Base-by-base conservation (phyloP, 352 stramenopile species). In the Globisporangium nagaii region DNA sequence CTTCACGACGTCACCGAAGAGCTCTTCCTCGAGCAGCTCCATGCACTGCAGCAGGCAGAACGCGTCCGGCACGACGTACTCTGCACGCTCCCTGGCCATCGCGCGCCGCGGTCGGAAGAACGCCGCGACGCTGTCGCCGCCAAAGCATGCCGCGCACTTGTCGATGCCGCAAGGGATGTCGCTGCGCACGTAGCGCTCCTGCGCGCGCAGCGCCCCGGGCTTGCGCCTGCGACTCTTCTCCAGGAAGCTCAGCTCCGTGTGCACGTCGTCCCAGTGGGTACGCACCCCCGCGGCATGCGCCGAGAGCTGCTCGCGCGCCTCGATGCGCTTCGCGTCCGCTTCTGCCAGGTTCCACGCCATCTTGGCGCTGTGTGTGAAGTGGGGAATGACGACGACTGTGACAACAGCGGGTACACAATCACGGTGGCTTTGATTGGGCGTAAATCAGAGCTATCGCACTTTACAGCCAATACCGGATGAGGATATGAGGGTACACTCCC, bases 221-320 rank as follows among this genome's bases (percentile, higher is more conserved):
- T 88, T 88, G 67, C 80, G 79, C 2, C 81, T 76, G 2, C 80
- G 73, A 61, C 81, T 90, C 52, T 75, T 77, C 68, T 93, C 83
- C 19, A 88, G 62, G 54, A 93, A 93, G 59, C 60, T 73, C 42
- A 57, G 47, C 58, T 90, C 79, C 9, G 70, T 85, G 37, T 56
- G 61, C 42, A 92, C 82, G 41, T 56, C 73, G 27, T 66, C 55
- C 80, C 80, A 91, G 36, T 63, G 63, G 15, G 53, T 59, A 17
- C 22, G 50, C 17, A 56, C 44, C 40, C 62, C 43, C 6, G 50
- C 41, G 10, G 44, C 28, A 11, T 17, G 30, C 12, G 25, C 25
- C 31, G 66, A 47, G 36, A 71, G 42, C n/a, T 44, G 34, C 39
- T 58, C 52, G 31, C 51, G 62, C 48, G 46, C 37, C 52, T 68